phyloP scores from a whole-genome alignment of 805 yeast species.

The Zygotorulaspora danielsina region DNA sequence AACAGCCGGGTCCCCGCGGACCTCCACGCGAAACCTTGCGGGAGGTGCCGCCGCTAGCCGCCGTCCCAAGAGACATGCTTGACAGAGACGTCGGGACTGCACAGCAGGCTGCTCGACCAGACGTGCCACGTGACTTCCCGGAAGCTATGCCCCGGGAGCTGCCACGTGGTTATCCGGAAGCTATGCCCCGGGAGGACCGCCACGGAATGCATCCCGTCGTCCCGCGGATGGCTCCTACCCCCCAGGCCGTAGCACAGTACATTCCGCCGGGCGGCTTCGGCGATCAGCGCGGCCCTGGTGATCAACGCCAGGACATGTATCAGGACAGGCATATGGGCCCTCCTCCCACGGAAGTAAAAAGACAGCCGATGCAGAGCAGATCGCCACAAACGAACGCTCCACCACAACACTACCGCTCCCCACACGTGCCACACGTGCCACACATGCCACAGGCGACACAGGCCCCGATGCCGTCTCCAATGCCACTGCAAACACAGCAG shows the following conservation, averaged over 20 bases:
- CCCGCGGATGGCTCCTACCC: no score
- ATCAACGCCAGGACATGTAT: not conserved
- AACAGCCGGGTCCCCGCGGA: no score
- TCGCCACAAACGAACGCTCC: slow-evolving; percentile 14
- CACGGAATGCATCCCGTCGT: no score
- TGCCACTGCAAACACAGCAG: not conserved
- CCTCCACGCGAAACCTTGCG: no score
- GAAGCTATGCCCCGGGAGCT: no score
- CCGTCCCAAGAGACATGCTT: no score
- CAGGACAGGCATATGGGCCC: not conserved
- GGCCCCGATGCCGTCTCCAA: not conserved
- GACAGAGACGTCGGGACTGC: no score
- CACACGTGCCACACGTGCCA: not conserved
- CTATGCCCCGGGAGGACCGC: no score
- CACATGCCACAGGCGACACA: not conserved
- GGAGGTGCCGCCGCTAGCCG: no score
- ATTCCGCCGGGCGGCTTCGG: not conserved
- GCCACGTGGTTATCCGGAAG: no score
- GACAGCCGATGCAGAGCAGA: not conserved
- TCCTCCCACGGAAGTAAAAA: not conserved
- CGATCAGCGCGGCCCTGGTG: not conserved
- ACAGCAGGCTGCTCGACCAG: no score
- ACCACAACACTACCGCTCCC: slow-evolving; percentile 1
- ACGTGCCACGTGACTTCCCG: no score
- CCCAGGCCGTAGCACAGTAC: not conserved